Evolutionary conservation across 1,284 basidiomycete genomes (phyloP), one percentile per base, ranked within the genome.

Genomic region (Apiotrichum montevideense): DNA sequence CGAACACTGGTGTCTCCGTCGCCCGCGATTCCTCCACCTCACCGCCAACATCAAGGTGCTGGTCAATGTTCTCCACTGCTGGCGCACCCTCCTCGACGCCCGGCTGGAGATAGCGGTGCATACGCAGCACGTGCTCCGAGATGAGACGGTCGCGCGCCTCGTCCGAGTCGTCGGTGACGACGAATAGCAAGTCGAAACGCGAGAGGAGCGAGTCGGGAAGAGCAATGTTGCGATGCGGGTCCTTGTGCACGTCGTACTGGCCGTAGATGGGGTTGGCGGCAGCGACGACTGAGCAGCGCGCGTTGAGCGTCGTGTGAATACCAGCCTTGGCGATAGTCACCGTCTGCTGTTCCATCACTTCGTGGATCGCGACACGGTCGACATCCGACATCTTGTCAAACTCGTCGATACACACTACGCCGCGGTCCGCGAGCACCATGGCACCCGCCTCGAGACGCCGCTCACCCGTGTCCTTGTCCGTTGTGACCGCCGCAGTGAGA

Each of bases 351-450:
- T 98, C 95, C 96, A 99, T 99, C 69, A 98, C 96, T 85, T 99
- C 96, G 79, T 99, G 96, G 66, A 99, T 99, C 35, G 96, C 95
- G n/a, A 98, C 95, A 66, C 96, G 86, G 79, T 99, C 95, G 63
- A 97, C 83, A 68, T 98, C 96, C 35, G 90, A 93, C 95, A 99
- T 98, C 77, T 99, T 99, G 83, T 99, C 95, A 70, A 99, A 99
- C 78, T 99, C 95, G 77, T 99, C 96, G 68, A 99, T 98, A 78
- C 95, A 99, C 47, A 98, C 95, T 11, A 98, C 93, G 21, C 96
- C 96, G 61, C 94, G 86, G 76, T 99, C 96, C n/a, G 96, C 96
- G 48, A 99, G 85, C 37, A 99, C 96, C 96, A 99, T 98, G 10
- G 96, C 96, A 58, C 96, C 96, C 7, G 95, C 96, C 79, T 98